Evolutionary conservation across 179 eudicot species (phyloP).

Genomic region (Heliamphora pulchella): DNA sequence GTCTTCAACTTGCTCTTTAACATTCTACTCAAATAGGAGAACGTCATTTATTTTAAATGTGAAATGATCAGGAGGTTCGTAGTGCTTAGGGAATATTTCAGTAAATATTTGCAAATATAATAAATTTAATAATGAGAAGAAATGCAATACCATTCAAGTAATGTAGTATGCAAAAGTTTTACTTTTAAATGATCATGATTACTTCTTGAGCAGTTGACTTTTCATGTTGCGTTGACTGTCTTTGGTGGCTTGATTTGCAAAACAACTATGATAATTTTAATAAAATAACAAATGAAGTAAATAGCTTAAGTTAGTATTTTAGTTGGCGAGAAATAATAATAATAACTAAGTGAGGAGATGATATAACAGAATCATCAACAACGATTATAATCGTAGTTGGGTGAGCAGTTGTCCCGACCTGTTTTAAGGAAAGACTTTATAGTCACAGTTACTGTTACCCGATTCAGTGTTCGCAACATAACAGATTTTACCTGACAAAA

Average conservation of each 20-base stretch:
- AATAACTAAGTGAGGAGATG: slow-evolving; percentile 2
- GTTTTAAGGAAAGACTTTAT: slow-evolving; percentile 83
- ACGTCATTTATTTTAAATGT: slow-evolving; percentile 79
- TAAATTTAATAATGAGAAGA: slow-evolving; percentile 12
- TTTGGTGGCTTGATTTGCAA: too few species aligned
- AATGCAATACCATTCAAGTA: not conserved
- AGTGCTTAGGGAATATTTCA: slow-evolving; percentile 73
- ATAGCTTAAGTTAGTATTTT: too few species aligned
- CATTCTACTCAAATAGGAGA: slow-evolving; percentile 73
- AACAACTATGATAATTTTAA: not conserved
- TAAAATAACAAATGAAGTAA: too few species aligned
- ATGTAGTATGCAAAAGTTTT: not conserved
- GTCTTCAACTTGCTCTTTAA: slow-evolving; percentile 83
- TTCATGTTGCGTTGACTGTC: too few species aligned
- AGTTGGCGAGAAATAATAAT: too few species aligned
- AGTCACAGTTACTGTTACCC: slow-evolving; percentile 85
- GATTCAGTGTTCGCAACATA: slow-evolving; percentile 79
- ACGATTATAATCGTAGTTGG: too few species aligned
- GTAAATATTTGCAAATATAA: slow-evolving; percentile 61
- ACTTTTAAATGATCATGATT: too few species aligned
- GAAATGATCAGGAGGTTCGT: slow-evolving; percentile 87
- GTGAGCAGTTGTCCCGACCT: slow-evolving; percentile 33
- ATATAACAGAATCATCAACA: not conserved
- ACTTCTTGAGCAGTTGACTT: too few species aligned
- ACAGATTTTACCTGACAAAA: slow-evolving; percentile 69